Base-by-base conservation (phyloP, 2,329 filamentous ascomycete species). In the Madurella fahalii region DNA sequence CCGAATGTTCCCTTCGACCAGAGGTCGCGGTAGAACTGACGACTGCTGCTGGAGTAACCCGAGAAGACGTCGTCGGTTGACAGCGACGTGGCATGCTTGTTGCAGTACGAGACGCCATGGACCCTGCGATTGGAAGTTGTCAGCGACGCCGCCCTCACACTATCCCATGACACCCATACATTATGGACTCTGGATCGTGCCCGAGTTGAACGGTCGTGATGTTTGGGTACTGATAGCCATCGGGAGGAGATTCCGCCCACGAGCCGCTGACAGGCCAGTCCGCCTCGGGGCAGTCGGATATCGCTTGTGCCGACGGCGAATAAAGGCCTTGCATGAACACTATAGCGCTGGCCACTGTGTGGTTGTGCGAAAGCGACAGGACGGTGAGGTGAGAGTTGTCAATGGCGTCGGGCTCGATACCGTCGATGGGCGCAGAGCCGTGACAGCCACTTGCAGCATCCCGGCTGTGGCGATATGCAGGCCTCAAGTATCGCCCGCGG, bases 311-410 rank as follows among this genome's bases (percentile, higher is more conserved):
- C 0, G 80, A 78, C 0, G 90, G 89, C 2, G 91, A 90, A 66
- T 95, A 96, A 4, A 96, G 76, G 4, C 87, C 90, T 68, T 96
- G 91, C 62, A 94, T 72, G 70, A 95, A 95, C 0, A 86, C 90
- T 49, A 82, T 74, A 34, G 89, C 89, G 2, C 89, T 84, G 57
- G 80, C 84, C 49, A 84, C 81, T 32, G 92, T 65, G 64, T 72
- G 77, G 25, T 70, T 67, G 48, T 78, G 72, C 4, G 69, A 65
- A 37, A 66, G 73, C 17, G 74, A 72, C 32, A 71, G 59, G 34
- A 80, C 61, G 32, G 67, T 64, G 16, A 84, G 61, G 61, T 81
- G 74, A 2, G 54, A 61, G 55, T 78, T 80, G 62, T 81, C 72
- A 46, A 83, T 73, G n/a, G 70, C 69, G 54, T 77, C 65, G 9